Conservation (phyloP, 2,329 filamentous ascomycete species). For the Trichoderma sp. region DNA sequence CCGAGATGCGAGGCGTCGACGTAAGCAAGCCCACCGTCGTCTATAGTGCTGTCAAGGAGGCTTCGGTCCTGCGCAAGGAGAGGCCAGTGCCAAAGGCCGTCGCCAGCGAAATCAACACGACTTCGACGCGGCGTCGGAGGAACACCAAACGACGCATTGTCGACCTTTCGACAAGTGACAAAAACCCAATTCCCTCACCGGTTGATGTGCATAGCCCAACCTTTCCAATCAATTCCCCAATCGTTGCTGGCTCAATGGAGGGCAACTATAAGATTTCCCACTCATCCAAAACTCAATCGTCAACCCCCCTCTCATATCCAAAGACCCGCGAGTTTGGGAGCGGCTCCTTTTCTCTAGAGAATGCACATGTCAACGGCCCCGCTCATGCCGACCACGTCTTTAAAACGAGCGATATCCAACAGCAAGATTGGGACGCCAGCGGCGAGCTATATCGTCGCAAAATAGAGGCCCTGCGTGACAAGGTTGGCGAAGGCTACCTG, state of each 20-base stretch:
- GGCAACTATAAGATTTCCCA: conserved; percentile 47
- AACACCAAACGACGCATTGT: conserved; percentile 62
- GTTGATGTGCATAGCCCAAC: conserved; percentile 28
- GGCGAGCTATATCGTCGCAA: conserved; percentile 83
- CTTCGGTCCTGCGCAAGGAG: conserved; percentile 57
- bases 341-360: conserved; percentile 16
- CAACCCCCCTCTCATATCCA: conserved; percentile 31
- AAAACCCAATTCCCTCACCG: conserved; percentile 28
- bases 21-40: conserved; percentile 65
- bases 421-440: conserved; percentile 61
- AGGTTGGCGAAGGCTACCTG: conserved; percentile 84
- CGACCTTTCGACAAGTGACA: conserved; percentile 57
- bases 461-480: conserved; percentile 79
- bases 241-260: conserved; percentile 23
- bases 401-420: conserved; percentile 8
- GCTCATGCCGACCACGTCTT: background rate
- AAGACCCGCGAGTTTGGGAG: conserved; percentile 33
- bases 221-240: conserved; percentile 22
- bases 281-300: conserved; percentile 37
- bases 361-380: background rate
- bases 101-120: conserved; percentile 57
- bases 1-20: conserved; percentile 60
- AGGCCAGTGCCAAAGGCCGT: conserved; percentile 50
- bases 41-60: conserved; percentile 49
- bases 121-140: conserved; percentile 57